These are phyloP conservation scores for Galerina sulciceps DNA, from an alignment of 768 basidiomycete genomes.

Conservation along the genomic window DNA sequence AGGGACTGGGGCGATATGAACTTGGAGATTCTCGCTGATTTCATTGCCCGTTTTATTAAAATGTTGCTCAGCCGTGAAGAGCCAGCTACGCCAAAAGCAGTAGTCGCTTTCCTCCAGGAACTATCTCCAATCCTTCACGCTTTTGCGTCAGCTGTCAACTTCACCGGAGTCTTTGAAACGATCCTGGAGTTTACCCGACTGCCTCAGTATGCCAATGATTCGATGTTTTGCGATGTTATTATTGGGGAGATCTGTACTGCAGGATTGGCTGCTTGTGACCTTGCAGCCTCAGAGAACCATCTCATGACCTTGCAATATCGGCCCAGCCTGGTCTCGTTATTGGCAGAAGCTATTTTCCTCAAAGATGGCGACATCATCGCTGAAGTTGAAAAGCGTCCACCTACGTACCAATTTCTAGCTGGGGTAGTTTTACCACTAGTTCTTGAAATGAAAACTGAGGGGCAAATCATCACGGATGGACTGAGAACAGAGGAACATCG, in stretches of 20 bases:
- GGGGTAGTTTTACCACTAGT: conserved; percentile 67
- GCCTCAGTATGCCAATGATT: conserved; percentile 54
- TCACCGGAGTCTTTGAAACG: conserved; percentile 59
- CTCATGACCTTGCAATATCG: conserved; percentile 46
- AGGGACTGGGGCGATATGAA: conserved; percentile 50
- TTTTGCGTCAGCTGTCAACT: conserved; percentile 54
- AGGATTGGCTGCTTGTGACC: conserved; percentile 51
- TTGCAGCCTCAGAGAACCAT: conserved; percentile 44
- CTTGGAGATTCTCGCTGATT: conserved; percentile 45
- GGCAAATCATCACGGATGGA: conserved; percentile 44
- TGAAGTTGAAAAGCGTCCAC: conserved; percentile 57
- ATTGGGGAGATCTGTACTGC: conserved; percentile 49
- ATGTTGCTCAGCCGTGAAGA: conserved; percentile 52
- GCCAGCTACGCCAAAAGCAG: conserved; percentile 49
- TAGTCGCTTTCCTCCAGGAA: conserved; percentile 55
- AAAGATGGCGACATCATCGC: conserved; percentile 55
- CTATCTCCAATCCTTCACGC: conserved; percentile 59
- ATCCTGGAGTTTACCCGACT: conserved; percentile 49
- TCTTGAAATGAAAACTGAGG: conserved; percentile 54
- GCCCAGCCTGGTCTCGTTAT: conserved; percentile 40
- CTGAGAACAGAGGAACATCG: conserved; percentile 49
- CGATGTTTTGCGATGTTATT: conserved; percentile 50
- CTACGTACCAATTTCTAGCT: conserved; percentile 65
- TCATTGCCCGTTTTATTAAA: conserved; percentile 57
- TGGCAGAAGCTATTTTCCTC: conserved; percentile 51